Evolutionary conservation across 495 filamentous ascomycete genomes (phyloP), one percentile per base, ranked within the genome.

Genomic region (Podospora conica): DNA sequence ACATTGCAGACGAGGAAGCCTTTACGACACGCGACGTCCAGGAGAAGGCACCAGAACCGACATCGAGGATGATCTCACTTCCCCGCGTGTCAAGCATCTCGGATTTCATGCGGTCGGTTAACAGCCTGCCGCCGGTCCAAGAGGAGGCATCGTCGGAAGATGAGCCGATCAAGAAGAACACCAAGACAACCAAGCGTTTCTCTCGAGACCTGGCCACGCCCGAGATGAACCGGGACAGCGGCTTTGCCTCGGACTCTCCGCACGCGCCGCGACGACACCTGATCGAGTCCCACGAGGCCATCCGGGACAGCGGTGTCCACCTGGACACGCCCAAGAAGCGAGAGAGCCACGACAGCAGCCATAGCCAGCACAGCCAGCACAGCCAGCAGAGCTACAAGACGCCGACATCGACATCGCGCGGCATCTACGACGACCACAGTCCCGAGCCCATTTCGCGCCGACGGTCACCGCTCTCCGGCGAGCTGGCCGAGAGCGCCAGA

Each of bases 291-390:
- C 40, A 25, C 60, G 70, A 80, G 24, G 70, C 72, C 27, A 70
- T 75, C 28, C 82, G 82, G 1, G 84, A 86, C 65, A 85, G 84
- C 71, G 84, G 82, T 33, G 77, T 85, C 21, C 78, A 84, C 69
- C 73, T 83, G 68, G 11, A 67, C 64, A 69, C 66, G 33, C 66
- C 55, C 20, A 27, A 29, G 29, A 57, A 66, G 53, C 71, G 70
- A 8, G 65, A 70, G 28, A 67, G 61, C 62, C 64, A 60, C 54
- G 63, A 61, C 62, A 63, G 53, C 66, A 57, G 56, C 23, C n/a
- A 64, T 22, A 54, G 55, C 20, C 27, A 53, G 25, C 53, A 27
- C 20, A 23, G 77, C 83, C 59, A 84, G 82, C 53, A 83, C 82
- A 0, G 84, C 71, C n/a, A n/a, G n/a, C n/a, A 48, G 15, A 73